Base-by-base conservation (phyloP, 192 early-diverging fungal species). In the Podochytrium sp. region DNA sequence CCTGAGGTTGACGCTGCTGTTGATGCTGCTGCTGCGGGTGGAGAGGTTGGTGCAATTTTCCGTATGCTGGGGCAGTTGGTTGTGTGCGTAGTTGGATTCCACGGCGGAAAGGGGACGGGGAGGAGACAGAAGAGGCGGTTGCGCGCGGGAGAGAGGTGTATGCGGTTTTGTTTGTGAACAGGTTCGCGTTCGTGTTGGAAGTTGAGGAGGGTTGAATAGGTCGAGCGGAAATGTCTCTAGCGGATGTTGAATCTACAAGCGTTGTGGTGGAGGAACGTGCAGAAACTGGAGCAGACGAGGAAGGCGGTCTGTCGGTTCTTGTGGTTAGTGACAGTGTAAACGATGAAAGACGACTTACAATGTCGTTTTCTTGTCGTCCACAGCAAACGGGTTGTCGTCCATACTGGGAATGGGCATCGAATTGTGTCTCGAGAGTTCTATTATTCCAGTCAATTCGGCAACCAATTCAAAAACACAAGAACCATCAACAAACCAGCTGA, bases 11-110 rank as follows among this genome's bases (percentile, higher is more conserved):
- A 20, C 12, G 16, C 64, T 34, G 64, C 0, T 49, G 16, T 34
- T 51, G 39, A 7, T 34, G 27, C 2, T 49, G 64, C 7, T 51
- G 64, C 1, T 27, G 64, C 1, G 23, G 43, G 43, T 47, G 7
- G 43, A 12, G 43, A 47, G 20, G 52, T 20, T 55, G 7, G 10
- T 55, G 7, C 37, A 0, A 7, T 12, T 23, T 10, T 34, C 23
- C 35, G 37, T 61, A 61, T 20, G 37, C 12, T 40, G 59, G 30
- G 30, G 59, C 23, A 35, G 51, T 18, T 23, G 51, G 66, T 29
- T 51, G 66, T 7, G 66, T 37, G 18, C 66, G 66, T 23, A 69
- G 51, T 55, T 69, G 66, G 33, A 69, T 69, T 16, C 66, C 66
- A 3, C 51, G 53, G 6, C 66, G 47, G 25, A 69, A 56, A 25